Conservation (phyloP, 768 basidiomycete species). For the Lentinula raphanica region DNA sequence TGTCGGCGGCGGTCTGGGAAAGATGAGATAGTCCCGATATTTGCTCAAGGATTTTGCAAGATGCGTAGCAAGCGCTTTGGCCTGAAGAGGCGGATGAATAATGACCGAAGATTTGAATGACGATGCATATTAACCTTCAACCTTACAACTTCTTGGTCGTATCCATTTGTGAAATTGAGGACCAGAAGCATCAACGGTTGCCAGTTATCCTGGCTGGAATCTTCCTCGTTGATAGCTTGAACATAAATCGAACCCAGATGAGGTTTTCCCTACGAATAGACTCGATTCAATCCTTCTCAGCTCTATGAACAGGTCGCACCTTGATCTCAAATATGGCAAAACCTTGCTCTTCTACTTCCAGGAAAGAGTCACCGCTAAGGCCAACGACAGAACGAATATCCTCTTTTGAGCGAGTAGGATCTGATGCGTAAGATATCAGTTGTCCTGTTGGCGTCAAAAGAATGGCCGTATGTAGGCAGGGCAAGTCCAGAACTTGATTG, state of each 20-base stretch:
- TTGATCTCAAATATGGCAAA: conserved; percentile 75
- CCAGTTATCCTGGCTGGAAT: conserved; percentile 22
- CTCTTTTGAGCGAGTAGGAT: conserved; percentile 58
- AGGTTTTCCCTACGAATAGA: conserved; percentile 4
- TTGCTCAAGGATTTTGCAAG: conserved; percentile 40
- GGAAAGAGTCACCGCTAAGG: conserved; percentile 72
- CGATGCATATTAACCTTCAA: conserved; percentile 42
- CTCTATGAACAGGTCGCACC: conserved; percentile 32
- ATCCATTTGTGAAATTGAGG: conserved; percentile 52
- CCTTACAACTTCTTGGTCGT: conserved; percentile 65
- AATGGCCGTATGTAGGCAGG: conserved; percentile 63
- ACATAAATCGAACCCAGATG: conserved; percentile 72
- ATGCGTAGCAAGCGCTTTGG: conserved; percentile 35
- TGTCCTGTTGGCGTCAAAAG: conserved; percentile 73
- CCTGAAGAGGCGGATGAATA: conserved; percentile 22
- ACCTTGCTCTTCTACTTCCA: conserved; percentile 61
- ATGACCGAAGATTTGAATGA: background rate
- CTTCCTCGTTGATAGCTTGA: conserved; percentile 49
- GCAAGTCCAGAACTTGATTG: conserved; percentile 53
- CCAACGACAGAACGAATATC: conserved; percentile 70
- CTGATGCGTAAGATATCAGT: conserved; percentile 59
- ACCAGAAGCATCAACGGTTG: conserved; percentile 67
- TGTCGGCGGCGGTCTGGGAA: conserved; percentile 22
- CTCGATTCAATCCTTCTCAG: background rate
- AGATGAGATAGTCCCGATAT: conserved; percentile 34